phyloP scores from a whole-genome alignment of 768 basidiomycete genomes.

The Hygrocybe coccinea region DNA sequence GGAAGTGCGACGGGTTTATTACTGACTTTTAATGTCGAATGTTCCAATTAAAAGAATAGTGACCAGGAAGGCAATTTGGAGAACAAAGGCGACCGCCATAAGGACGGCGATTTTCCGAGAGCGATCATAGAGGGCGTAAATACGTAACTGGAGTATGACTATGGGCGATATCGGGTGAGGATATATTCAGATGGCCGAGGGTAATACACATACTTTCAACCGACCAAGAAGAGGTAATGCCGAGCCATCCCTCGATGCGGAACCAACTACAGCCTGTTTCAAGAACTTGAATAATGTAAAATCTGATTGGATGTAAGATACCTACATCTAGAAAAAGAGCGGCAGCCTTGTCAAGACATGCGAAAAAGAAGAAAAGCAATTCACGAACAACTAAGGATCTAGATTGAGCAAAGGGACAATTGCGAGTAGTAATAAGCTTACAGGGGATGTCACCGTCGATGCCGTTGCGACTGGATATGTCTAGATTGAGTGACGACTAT shows the following conservation, averaged over 20 bases:
- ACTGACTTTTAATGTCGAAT: neutral
- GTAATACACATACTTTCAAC: conserved; percentile 1
- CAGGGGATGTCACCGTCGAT: neutral
- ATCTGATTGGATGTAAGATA: neutral
- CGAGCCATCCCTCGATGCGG: conserved; percentile 7
- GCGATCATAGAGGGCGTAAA: conserved; percentile 15
- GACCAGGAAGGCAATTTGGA: conserved; percentile 9
- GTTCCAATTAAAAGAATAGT: conserved; percentile 5
- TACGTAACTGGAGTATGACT: conserved; percentile 17
- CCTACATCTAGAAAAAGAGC: neutral
- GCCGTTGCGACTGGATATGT: neutral
- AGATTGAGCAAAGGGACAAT: neutral
- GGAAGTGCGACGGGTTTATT: neutral
- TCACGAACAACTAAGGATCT: neutral
- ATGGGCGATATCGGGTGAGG: neutral
- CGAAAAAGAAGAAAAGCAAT: neutral
- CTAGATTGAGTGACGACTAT: neutral
- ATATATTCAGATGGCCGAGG: too few species aligned
- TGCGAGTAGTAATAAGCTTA: neutral
- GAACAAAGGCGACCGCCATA: conserved; percentile 5
- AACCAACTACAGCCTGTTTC: conserved; percentile 10
- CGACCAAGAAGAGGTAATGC: conserved; percentile 6
- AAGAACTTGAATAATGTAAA: neutral
- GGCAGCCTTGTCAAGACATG: too few species aligned
- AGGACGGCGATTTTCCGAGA: conserved; percentile 10